Evolutionary conservation across 495 filamentous ascomycete genomes (phyloP).

Genomic region (Cercophora samala): DNA sequence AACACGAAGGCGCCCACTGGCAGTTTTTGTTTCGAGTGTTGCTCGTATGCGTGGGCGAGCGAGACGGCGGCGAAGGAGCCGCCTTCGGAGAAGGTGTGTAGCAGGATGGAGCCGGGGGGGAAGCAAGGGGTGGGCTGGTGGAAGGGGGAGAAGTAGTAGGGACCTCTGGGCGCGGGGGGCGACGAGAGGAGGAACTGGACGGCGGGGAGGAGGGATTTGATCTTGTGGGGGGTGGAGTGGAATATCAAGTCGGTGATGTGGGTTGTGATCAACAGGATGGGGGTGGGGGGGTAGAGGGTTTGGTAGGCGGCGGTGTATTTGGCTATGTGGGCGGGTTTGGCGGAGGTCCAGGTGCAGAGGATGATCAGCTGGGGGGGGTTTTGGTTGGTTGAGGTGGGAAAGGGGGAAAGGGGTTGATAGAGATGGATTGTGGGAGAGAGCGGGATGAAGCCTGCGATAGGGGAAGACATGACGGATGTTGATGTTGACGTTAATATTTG

Average conservation of each 20-base stretch:
- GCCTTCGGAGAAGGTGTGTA: slow-evolving; percentile 47
- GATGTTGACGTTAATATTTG: no score
- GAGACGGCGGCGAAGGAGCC: slow-evolving; percentile 35
- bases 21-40: slow-evolving; percentile 13
- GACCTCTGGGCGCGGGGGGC: neutral
- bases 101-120: slow-evolving; percentile 25
- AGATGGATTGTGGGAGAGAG: slow-evolving; percentile 20
- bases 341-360: slow-evolving; percentile 46
- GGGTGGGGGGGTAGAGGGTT: slow-evolving; percentile 36
- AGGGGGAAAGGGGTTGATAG: slow-evolving; percentile 8
- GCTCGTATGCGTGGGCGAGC: slow-evolving; percentile 30
- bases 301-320: slow-evolving; percentile 46
- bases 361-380: slow-evolving; percentile 37
- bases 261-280: slow-evolving; percentile 37
- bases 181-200: slow-evolving; percentile 14
- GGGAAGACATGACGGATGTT: neutral
- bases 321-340: slow-evolving; percentile 35
- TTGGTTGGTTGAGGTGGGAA: slow-evolving; percentile 3
- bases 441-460: slow-evolving; percentile 17
- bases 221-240: slow-evolving; percentile 17
- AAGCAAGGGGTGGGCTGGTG: neutral
- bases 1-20: slow-evolving; percentile 34
- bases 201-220: slow-evolving; percentile 21
- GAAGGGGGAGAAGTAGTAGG: slow-evolving; percentile 8
- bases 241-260: slow-evolving; percentile 24